phyloP scores from a whole-genome alignment of 2,329 filamentous ascomycete genomes.

The Ceratocystis alfenasii region DNA sequence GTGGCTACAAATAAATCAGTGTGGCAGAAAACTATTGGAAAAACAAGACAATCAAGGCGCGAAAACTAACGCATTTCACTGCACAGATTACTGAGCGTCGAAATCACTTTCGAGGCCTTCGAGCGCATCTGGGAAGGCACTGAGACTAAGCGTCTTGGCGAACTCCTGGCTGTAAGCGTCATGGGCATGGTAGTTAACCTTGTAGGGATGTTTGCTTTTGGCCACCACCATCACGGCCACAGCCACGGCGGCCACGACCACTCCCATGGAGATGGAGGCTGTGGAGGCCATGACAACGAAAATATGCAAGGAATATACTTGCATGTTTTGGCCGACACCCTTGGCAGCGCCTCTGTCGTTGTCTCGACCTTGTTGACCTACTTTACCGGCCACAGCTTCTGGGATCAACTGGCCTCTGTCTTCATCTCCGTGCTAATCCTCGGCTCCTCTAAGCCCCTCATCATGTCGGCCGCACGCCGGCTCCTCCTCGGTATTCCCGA shows the following conservation, averaged over 20 bases:
- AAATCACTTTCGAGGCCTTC: conserved; percentile 90
- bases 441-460: conserved; percentile 77
- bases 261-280: conserved; percentile 25
- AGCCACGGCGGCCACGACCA: conserved; percentile 27
- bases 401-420: conserved; percentile 88
- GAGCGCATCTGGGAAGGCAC: conserved; percentile 76
- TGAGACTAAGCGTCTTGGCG: conserved; percentile 70
- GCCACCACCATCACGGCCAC: conserved; percentile 50
- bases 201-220: conserved; percentile 79
- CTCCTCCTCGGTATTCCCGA: conserved; percentile 76
- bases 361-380: conserved; percentile 80
- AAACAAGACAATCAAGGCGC: not conserved
- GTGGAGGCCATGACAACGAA: conserved; percentile 64
- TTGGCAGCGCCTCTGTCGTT: conserved; percentile 90
- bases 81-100: conserved; percentile 72
- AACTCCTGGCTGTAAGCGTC: conserved; percentile 79
- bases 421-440: conserved; percentile 90
- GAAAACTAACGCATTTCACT: not conserved
- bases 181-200: conserved; percentile 82
- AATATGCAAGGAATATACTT: conserved; percentile 98
- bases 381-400: conserved; percentile 79
- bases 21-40: not conserved
- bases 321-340: conserved; percentile 85
- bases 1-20: too few relatives aligned
- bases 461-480: conserved; percentile 70